Conservation (phyloP, 495 filamentous ascomycete species). For the Neurospora africana region DNA sequence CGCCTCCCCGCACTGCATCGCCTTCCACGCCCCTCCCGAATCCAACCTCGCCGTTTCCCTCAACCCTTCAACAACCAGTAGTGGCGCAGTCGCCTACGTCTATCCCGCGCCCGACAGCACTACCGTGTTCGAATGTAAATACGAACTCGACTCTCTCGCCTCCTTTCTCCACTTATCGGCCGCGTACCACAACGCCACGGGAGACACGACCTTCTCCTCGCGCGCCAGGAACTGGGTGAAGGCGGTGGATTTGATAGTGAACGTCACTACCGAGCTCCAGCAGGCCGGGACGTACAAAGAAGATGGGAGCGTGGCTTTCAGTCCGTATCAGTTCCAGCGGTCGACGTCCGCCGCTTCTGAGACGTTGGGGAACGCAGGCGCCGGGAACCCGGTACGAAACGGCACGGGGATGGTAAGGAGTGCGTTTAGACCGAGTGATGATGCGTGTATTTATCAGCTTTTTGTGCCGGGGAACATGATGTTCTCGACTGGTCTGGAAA, state of each 20-base stretch:
- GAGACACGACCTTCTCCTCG: conserved; percentile 43
- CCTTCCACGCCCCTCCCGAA: conserved; percentile 49
- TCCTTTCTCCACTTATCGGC: conserved; percentile 47
- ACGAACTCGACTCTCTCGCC: conserved; percentile 52
- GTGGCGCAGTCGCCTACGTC: not conserved
- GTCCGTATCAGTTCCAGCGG: conserved; percentile 48
- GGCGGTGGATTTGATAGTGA: conserved; percentile 38
- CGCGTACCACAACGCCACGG: conserved; percentile 46
- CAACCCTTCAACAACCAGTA: not conserved
- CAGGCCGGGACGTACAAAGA: conserved; percentile 43
- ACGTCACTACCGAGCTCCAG: conserved; percentile 38
- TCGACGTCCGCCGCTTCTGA: conserved; percentile 40
- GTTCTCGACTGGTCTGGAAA: not conserved
- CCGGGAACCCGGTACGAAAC: conserved; percentile 45
- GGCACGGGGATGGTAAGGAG: conserved; percentile 49
- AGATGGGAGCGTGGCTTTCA: conserved; percentile 40
- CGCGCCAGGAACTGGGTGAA: conserved; percentile 41
- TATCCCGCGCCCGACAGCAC: not conserved
- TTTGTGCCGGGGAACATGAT: not conserved
- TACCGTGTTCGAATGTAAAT: conserved; percentile 38
- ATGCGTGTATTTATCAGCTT: not conserved
- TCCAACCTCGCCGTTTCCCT: conserved; percentile 16
- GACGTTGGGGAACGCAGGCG: conserved; percentile 44
- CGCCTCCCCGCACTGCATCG: conserved; percentile 50
- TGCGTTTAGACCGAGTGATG: conserved; percentile 32